phyloP scores from a whole-genome alignment of 495 filamentous ascomycete species.

The Xylaria sp. region DNA sequence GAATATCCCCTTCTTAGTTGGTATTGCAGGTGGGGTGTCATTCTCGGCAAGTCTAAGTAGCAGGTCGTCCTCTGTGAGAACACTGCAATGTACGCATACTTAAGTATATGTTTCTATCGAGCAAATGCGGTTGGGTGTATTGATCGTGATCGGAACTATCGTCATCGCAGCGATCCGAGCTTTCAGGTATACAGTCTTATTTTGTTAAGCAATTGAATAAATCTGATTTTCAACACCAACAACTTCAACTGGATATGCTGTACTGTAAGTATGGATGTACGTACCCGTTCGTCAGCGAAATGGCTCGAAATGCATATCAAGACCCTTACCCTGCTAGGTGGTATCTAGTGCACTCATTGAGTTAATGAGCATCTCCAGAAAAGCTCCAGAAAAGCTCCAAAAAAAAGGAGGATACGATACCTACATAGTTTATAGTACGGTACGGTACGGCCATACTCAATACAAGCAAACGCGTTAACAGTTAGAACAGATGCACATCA shows the following conservation, averaged over 20 bases:
- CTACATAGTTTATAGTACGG: too few species aligned
- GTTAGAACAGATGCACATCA: not conserved
- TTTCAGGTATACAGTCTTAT: too few species aligned
- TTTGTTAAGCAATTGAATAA: too few species aligned
- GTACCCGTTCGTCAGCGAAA: not conserved
- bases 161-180: not conserved
- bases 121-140: not conserved
- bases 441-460: not conserved
- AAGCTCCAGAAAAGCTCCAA: not conserved
- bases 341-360: slow-evolving; percentile 1
- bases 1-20: slow-evolving; percentile 20
- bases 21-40: not conserved
- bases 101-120: slow-evolving; percentile 4
- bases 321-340: not conserved
- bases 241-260: not conserved
- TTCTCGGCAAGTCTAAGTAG: slow-evolving; percentile 6
- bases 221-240: not conserved
- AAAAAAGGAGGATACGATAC: slow-evolving; percentile 6
- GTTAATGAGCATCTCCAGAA: slow-evolving; percentile 9
- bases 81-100: too few species aligned
- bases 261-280: too few species aligned
- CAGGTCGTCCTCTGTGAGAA: not conserved
- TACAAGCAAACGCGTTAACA: not conserved
- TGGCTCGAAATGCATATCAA: not conserved
- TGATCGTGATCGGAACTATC: not conserved